Evolutionary conservation across 805 yeast genomes (phyloP), one percentile per base, ranked within the genome.

Genomic region (Candida oleophila): DNA sequence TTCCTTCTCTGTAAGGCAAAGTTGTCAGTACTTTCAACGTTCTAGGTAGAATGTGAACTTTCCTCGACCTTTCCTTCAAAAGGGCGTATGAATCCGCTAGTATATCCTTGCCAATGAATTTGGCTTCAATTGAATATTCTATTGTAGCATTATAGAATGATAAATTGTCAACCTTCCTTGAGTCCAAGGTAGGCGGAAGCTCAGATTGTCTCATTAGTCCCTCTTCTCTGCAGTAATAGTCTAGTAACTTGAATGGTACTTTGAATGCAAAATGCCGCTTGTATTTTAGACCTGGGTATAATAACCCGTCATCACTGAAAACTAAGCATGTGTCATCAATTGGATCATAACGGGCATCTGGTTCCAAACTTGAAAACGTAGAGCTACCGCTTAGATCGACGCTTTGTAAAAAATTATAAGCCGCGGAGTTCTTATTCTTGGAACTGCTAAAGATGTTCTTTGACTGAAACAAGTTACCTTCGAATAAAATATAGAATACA

Each of bases 401-500:
- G 3, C 35, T 12, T 37, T 38, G 46, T 20, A 38, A 30, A 18
- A 43, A 30, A 3, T 18, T 19, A 4, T 15, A 3, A 4, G 18
- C 11, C 34, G 14, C 14, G 3, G 36, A 16, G 2, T 22, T n/a
- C 18, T 33, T 28, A 3, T 22, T 43, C 25, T 12, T 20, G 12
- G 14, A 15, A 16, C 11, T 18, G 4, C 33, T 30, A 16, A 42
- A 22, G 2, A 34, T 16, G n/a, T 35, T 28, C 25, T 37, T 19
- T 52, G 42, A 45, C 8, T 7, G 5, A 4, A 14, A 60, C 49
- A 11, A 54, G 20, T 34, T 57, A 2, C 82, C 83, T 50, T 79
- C 83, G 18, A 79, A 57, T 1, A 78, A 64, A 9, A 78, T 75
- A 35, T 75, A 65, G 55, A 81, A 75, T 77, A 76, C 77, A 51